phyloP scores from a whole-genome alignment of 176 grass and related monocot genomes.

The Aechmea fasciata region DNA sequence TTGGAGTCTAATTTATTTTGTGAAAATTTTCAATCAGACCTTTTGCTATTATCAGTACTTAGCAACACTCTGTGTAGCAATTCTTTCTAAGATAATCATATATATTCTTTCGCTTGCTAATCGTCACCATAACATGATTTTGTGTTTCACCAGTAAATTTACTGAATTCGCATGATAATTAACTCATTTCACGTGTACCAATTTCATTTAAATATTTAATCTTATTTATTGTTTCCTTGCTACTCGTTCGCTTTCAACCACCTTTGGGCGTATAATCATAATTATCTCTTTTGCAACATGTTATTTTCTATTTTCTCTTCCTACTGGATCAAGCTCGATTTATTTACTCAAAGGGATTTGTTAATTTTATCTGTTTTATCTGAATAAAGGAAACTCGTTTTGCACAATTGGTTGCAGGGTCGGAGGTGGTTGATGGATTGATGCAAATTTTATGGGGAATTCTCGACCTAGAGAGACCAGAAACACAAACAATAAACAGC shows the following conservation, averaged over 20 bases:
- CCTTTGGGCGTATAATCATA: not conserved
- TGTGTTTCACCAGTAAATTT: too few species aligned
- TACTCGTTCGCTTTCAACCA: not conserved
- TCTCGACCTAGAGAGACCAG: slow-evolving; percentile 78
- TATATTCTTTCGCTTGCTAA: too few species aligned
- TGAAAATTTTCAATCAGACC: not conserved
- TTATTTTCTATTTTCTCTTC: not conserved
- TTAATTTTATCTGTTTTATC: not conserved
- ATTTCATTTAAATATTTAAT: not conserved
- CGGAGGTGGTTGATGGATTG: slow-evolving; percentile 73
- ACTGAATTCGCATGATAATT: too few species aligned
- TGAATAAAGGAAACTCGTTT: not conserved
- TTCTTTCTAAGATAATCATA: too few species aligned
- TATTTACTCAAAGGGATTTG: not conserved
- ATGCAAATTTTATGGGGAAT: slow-evolving; percentile 98
- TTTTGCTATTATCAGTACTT: too few species aligned
- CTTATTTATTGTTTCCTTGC: not conserved
- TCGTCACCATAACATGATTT: too few species aligned
- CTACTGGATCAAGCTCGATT: not conserved
- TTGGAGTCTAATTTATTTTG: too few species aligned
- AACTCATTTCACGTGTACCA: too few species aligned
- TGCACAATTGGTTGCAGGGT: slow-evolving; percentile 37
- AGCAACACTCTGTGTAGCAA: too few species aligned
- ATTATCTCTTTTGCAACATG: not conserved
- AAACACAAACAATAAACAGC: slow-evolving; percentile 92